These are phyloP conservation scores for Selaginella tamariscina DNA, from an alignment of 75 land plant genomes.

Conservation along the genomic window DNA sequence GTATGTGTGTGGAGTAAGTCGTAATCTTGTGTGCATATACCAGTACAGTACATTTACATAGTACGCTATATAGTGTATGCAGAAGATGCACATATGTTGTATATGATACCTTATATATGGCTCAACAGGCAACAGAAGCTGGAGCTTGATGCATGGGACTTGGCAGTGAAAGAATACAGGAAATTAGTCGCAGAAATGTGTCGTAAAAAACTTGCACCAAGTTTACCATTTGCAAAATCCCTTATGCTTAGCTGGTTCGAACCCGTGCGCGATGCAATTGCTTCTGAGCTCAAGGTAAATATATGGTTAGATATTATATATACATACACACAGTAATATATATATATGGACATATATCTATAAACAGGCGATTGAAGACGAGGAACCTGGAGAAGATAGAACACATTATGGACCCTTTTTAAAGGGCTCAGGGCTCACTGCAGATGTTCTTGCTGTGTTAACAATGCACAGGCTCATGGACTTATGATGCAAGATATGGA, in stretches of 20 bases:
- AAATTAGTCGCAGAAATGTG: conserved; percentile 77
- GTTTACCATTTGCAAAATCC: conserved; percentile 70
- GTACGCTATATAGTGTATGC: too few species aligned
- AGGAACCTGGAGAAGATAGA: conserved; percentile 18
- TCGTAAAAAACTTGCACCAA: conserved; percentile 78
- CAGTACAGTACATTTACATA: too few species aligned
- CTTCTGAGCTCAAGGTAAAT: conserved; percentile 1
- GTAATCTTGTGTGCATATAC: too few species aligned
- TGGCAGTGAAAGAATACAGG: conserved; percentile 64
- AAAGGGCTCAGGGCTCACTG: conserved; percentile 30
- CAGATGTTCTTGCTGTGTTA: conserved; percentile 87
- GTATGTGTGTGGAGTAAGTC: too few species aligned
- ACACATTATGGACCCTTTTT: conserved; percentile 34
- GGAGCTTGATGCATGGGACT: conserved; percentile 78
- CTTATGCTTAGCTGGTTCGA: background rate
- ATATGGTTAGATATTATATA: too few species aligned
- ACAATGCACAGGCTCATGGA: conserved; percentile 85
- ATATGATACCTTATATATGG: too few species aligned
- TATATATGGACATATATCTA: background rate
- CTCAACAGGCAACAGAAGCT: conserved; percentile 55
- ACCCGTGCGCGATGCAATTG: background rate
- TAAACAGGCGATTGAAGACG: background rate
- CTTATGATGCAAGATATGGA: conserved; percentile 46
- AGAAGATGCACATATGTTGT: too few species aligned
- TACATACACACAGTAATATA: background rate